Conservation (phyloP, 129 eudicot genomes). For the Flaveria brownii region DNA sequence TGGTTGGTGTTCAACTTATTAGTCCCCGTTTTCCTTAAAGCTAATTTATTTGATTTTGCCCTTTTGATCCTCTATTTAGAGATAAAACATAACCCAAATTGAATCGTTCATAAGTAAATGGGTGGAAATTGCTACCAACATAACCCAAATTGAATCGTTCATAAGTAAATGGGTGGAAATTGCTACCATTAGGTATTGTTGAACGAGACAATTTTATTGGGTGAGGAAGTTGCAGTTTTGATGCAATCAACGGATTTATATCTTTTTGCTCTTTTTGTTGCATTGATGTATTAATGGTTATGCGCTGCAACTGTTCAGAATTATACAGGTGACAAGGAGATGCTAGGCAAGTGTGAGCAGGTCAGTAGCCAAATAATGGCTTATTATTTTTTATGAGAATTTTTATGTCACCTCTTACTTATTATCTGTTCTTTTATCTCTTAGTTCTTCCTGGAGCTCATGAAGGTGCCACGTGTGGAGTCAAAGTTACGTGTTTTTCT, state of each 20-base stretch:
- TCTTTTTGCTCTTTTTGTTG: neutral
- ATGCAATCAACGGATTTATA: neutral
- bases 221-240: neutral
- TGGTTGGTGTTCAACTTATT: neutral
- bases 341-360: constrained; percentile 84
- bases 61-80: neutral
- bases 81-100: neutral
- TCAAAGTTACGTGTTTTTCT: constrained; percentile 88
- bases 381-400: neutral
- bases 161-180: neutral
- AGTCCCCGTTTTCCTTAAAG: neutral
- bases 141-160: neutral
- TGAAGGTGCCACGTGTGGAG: constrained; percentile 98
- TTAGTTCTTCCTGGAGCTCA: constrained; percentile 91
- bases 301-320: constrained; percentile 43
- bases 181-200: neutral
- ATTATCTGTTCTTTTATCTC: constrained; percentile 16
- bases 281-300: constrained; percentile 20
- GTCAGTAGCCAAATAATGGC: constrained; percentile 36
- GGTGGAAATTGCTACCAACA: too few species aligned
- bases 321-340: constrained; percentile 72
- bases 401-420: constrained; percentile 9
- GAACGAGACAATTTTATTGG: neutral
- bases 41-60: neutral
- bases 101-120: neutral